Percentiles rank a stretch among this genome's conserved stretches.
These are phyloP conservation scores for Sordariomycetes sp. DNA, from an alignment of 2,329 filamentous ascomycete genomes.

Conservation along the genomic window DNA sequence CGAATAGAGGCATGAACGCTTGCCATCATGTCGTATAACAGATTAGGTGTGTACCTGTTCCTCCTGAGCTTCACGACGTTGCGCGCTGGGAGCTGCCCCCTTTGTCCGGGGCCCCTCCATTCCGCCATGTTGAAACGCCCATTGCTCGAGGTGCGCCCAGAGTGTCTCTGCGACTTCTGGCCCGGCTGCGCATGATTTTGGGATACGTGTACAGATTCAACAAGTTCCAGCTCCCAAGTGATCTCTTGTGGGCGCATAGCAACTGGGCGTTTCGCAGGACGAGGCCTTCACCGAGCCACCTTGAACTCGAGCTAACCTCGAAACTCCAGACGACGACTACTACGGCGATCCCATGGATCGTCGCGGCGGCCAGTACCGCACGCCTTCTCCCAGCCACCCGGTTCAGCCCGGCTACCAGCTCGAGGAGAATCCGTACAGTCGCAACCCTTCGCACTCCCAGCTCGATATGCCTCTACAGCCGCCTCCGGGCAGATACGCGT, in stretches of 20 bases:
- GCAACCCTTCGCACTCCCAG: conserved; percentile 10
- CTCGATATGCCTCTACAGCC: conserved; percentile 17
- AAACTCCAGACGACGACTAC: conserved; percentile 51
- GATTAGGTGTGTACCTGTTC: conserved; percentile 50
- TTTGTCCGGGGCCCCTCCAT: not conserved
- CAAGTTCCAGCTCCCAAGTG: too few relatives aligned
- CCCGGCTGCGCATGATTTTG: too few relatives aligned
- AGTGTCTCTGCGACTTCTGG: too few relatives aligned
- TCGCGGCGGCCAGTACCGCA: conserved; percentile 41
- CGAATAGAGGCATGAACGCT: not conserved
- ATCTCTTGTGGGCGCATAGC: too few relatives aligned
- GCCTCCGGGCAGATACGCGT: conserved; percentile 4
- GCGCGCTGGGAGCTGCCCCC: not conserved
- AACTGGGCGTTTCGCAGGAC: too few relatives aligned
- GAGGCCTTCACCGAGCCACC: too few relatives aligned
- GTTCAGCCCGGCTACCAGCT: conserved; percentile 70
- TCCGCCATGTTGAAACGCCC: not conserved
- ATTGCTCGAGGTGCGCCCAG: too few relatives aligned
- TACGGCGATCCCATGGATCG: conserved; percentile 52
- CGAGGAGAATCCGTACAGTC: conserved; percentile 65
- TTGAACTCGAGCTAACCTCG: too few relatives aligned
- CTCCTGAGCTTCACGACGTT: conserved; percentile 5
- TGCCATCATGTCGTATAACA: conserved; percentile 60
- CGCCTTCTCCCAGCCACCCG: conserved; percentile 68
- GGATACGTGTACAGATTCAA: too few relatives aligned